Percentiles rank a stretch among this genome's conserved stretches.
Conservation (phyloP, 305 asterid genomes). For the Salvia sclarea region DNA sequence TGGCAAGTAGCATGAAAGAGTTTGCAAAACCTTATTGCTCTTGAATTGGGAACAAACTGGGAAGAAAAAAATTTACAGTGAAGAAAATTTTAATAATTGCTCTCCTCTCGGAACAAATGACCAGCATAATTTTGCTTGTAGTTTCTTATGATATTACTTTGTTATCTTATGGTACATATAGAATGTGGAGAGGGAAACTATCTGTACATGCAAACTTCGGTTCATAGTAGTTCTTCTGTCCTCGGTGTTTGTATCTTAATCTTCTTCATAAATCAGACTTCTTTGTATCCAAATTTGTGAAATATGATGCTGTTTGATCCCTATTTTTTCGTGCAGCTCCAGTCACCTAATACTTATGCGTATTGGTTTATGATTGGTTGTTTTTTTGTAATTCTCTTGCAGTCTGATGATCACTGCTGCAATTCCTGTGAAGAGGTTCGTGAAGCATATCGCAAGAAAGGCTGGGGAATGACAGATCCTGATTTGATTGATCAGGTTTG, state of each 20-base stretch:
- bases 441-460: slow-evolving; percentile 88
- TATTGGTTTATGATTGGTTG: slow-evolving; percentile 20
- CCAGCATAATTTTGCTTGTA: slow-evolving; percentile 13
- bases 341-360: slow-evolving; percentile 4
- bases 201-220: not conserved
- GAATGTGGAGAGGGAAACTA: not conserved
- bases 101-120: slow-evolving; percentile 5
- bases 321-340: slow-evolving; percentile 2
- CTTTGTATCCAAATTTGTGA: slow-evolving; percentile 13
- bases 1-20: not conserved
- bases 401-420: slow-evolving; percentile 95
- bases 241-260: not conserved
- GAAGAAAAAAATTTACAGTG: not conserved
- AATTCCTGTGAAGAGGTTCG: slow-evolving; percentile 98
- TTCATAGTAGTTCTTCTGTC: not conserved
- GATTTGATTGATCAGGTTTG: slow-evolving; percentile 90
- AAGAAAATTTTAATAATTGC: not conserved
- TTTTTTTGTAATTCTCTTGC: slow-evolving; percentile 32
- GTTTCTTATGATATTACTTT: slow-evolving; percentile 4
- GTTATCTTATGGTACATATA: not conserved
- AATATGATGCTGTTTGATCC: slow-evolving; percentile 22
- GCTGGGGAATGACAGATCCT: slow-evolving; percentile 83
- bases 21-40: not conserved
- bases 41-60: slow-evolving; percentile 8
- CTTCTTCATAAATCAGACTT: not conserved